Evolutionary conservation across 2,329 filamentous ascomycete genomes (phyloP).

Genomic region (Penicillium frequentans): DNA sequence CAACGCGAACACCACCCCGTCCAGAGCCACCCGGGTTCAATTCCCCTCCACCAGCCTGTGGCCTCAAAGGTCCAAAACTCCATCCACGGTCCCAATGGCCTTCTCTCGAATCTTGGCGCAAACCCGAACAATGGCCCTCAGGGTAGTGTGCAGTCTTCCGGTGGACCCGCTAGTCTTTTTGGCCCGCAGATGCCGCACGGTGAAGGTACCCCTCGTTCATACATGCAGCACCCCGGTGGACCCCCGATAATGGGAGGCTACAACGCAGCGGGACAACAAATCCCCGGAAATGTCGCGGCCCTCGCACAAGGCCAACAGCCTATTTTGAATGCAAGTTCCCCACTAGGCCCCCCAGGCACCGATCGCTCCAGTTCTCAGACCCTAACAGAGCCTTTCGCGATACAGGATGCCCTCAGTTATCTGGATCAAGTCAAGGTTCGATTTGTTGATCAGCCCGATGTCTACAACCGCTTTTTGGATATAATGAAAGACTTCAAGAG

Average conservation of each 20-base stretch:
- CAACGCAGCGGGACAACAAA: conserved; percentile 44
- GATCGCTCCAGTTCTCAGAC: not conserved
- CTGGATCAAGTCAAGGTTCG: conserved; percentile 98
- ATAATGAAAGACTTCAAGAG: conserved; percentile 99
- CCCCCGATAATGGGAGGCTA: conserved; percentile 55
- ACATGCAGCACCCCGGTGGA: conserved; percentile 63
- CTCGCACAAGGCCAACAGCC: conserved; percentile 79
- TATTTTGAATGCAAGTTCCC: conserved; percentile 64
- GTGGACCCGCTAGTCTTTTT: conserved; percentile 65
- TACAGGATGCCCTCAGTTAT: conserved; percentile 84
- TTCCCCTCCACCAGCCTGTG: conserved; percentile 92
- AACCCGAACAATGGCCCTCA: conserved; percentile 56
- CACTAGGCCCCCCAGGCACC: conserved; percentile 6
- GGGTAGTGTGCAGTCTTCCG: conserved; percentile 58
- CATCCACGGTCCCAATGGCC: conserved; percentile 88
- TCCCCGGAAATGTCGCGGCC: conserved; percentile 54
- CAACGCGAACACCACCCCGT: conserved; percentile 66
- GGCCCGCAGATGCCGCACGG: conserved; percentile 56
- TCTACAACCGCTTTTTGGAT: conserved; percentile 94
- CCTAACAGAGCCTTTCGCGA: conserved; percentile 38
- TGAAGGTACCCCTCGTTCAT: conserved; percentile 56
- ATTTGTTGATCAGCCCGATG: conserved; percentile 93
- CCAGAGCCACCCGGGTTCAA: conserved; percentile 83
- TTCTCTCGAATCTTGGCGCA: conserved; percentile 72
- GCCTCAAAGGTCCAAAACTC: conserved; percentile 76